Evolutionary conservation across 495 filamentous ascomycete species (phyloP).

Genomic region (Penicillium silybi): DNA sequence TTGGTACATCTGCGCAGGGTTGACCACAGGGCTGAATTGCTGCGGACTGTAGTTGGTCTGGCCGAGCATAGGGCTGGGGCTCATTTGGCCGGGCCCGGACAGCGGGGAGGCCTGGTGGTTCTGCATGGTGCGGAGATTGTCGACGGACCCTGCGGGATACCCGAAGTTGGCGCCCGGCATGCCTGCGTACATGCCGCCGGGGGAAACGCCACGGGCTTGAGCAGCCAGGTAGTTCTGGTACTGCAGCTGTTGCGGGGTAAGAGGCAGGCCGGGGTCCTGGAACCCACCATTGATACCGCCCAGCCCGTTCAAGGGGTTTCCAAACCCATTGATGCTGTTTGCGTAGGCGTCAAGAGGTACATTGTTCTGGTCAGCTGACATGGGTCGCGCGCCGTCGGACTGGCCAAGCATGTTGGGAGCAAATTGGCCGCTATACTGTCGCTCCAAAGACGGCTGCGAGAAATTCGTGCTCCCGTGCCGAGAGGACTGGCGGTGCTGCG

Average conservation of each 20-base stretch:
- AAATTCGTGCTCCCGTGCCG: slow-evolving; percentile 44
- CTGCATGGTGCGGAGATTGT: slow-evolving; percentile 41
- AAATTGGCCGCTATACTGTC: slow-evolving; percentile 47
- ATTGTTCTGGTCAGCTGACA: slow-evolving; percentile 40
- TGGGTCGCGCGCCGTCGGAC: slow-evolving; percentile 33
- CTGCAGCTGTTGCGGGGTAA: slow-evolving; percentile 45
- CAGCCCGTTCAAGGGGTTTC: slow-evolving; percentile 26
- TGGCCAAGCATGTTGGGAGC: slow-evolving; percentile 34
- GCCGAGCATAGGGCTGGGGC: slow-evolving; percentile 37
- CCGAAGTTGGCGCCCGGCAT: slow-evolving; percentile 36
- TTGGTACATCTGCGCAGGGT: slow-evolving; percentile 49
- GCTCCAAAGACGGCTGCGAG: slow-evolving; percentile 39
- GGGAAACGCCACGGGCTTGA: slow-evolving; percentile 43
- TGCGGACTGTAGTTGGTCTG: slow-evolving; percentile 43
- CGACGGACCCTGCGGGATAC: slow-evolving; percentile 39
- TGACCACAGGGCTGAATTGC: slow-evolving; percentile 46
- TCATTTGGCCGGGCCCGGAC: slow-evolving; percentile 36
- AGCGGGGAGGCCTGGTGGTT: slow-evolving; percentile 32
- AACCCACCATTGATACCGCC: slow-evolving; percentile 30
- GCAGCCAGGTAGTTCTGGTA: slow-evolving; percentile 44
- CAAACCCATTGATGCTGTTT: slow-evolving; percentile 35
- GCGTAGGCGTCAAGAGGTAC: slow-evolving; percentile 42
- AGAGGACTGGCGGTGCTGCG: slow-evolving; percentile 47
- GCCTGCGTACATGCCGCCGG: slow-evolving; percentile 39
- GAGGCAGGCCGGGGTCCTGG: slow-evolving; percentile 37